Base-by-base conservation (phyloP, 495 filamentous ascomycete species). In the Penicillium ucsense region DNA sequence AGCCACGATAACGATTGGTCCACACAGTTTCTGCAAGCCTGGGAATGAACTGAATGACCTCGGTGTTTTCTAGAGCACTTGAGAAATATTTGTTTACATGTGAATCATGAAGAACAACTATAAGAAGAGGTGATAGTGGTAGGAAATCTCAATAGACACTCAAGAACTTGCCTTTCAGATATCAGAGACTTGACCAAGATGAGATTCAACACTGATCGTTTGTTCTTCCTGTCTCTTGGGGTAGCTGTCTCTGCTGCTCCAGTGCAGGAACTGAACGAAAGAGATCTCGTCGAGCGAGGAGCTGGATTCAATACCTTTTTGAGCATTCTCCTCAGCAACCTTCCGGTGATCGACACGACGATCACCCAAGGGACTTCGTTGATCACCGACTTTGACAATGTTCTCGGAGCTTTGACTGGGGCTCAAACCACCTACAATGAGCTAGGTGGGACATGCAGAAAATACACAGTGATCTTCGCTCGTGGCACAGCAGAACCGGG, bases 401-500 rank as follows among this genome's bases (percentile, higher is more conserved):
- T 46, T 29, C 44, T 46, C 12, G 44, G 7, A 4, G 27, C 28
- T 3, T 38, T 53, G 6, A 50, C 38, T 31, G 46, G 41, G 9
- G 50, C 47, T 27, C 43, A 43, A 29, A 53, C 48, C 11, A 64
- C 58, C 2, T 46, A 63, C 39, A 71, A 72, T 44, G 65, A 66
- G 30, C 52, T 70, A 0, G 54, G 51, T 8, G 43, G 46, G 5
- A 33, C 45, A 5, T 72, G 68, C 51, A 66, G 56, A 31, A 59
- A 65, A 4, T 57, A 63, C 31, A 72, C 68, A 2, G 53, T 72
- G 33, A 64, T 72, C 39, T 72, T 60, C 43, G 68, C 68, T 35
- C 60, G 68, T 8, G 68, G 68, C 6, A 70, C 68, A 1, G 56
- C 61, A 27, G 68, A 72, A 41, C 44, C 53, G 4, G 68, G 68